These are phyloP conservation scores for Suillus spraguei DNA, from an alignment of 768 basidiomycete species.

Conservation along the genomic window DNA sequence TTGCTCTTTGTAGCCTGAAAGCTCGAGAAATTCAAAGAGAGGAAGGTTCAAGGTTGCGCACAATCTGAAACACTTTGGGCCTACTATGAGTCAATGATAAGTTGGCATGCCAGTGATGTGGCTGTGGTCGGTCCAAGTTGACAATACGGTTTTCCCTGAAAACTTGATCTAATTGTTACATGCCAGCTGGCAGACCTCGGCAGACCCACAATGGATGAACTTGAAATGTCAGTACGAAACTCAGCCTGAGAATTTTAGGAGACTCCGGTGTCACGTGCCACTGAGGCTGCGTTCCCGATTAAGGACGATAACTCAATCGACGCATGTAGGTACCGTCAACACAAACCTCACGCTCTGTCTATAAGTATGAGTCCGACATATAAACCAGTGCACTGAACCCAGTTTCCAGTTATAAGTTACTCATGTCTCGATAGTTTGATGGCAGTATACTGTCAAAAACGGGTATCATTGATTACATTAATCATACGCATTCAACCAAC, in stretches of 20 bases:
- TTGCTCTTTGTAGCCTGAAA: not conserved
- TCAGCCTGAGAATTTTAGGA: too few species aligned
- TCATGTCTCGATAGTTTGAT: not conserved
- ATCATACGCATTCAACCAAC: too few species aligned
- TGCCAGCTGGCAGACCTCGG: not conserved
- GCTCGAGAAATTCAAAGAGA: too few species aligned
- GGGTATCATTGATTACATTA: too few species aligned
- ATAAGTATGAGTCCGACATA: not conserved
- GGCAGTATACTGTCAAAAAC: too few species aligned
- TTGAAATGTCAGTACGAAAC: too few species aligned
- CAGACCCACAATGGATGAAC: too few species aligned
- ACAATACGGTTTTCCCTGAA: not conserved
- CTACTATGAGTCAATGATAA: not conserved
- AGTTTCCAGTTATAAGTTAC: not conserved
- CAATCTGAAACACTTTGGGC: not conserved
- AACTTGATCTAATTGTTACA: not conserved
- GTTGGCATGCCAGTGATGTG: not conserved
- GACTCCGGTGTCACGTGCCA: too few species aligned
- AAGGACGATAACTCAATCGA: too few species aligned
- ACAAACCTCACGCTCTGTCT: not conserved
- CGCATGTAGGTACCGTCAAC: too few species aligned
- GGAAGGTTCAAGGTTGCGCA: not conserved
- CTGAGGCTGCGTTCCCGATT: too few species aligned
- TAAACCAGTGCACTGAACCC: not conserved
- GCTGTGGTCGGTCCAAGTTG: not conserved